Base-by-base conservation (phyloP, 1,284 basidiomycete species). In the Ceratobasidium sp. region DNA sequence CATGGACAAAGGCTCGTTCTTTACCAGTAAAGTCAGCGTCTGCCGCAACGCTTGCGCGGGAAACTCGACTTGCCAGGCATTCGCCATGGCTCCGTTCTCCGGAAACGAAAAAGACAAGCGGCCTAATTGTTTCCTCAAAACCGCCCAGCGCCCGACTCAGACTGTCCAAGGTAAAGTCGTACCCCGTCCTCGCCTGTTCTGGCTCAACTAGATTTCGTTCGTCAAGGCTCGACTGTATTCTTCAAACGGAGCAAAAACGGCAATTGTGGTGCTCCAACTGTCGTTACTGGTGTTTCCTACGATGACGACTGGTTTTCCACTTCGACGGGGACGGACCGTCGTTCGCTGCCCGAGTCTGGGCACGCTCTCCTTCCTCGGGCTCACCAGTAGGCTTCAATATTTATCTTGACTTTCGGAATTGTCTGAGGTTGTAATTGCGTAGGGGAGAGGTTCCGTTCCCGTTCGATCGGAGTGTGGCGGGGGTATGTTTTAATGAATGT, bases 401-500 rank as follows among this genome's bases (percentile, higher is more conserved):
- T 58, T 16, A 34, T 34, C 13, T 58, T 29, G n/a, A 2, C 5
- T 9, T n/a, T 58, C 4, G n/a, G 54, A 58, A 31, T n/a, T 16
- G 19, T 14, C 53, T 58, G 6, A 51, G 2, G 1, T 34, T 58
- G 27, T 34, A 34, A 16, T 4, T 34, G 54, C 13, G 8, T n/a
- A 61, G 58, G 34, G 58, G 39, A 39, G 39, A 61, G n/a, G 58
- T 61, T 39, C 58, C 58, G 8, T 61, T 61, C 58, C 58, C 39
- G 19, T 61, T 41, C 37, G 58, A 61, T 34, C 8, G 29, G 14
- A 14, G 27, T 58, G 31, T 16, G 2, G 56, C 29, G 27, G 29
- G 29, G 27, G 56, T 58, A 34, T 1, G 56, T 58, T 34, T 31
- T 58, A 2, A 9, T 5, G 14, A 24, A 31, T 19, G 29, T 2